These are phyloP conservation scores for Asterophora parasitica DNA, from an alignment of 768 basidiomycete species.

Conservation along the genomic window DNA sequence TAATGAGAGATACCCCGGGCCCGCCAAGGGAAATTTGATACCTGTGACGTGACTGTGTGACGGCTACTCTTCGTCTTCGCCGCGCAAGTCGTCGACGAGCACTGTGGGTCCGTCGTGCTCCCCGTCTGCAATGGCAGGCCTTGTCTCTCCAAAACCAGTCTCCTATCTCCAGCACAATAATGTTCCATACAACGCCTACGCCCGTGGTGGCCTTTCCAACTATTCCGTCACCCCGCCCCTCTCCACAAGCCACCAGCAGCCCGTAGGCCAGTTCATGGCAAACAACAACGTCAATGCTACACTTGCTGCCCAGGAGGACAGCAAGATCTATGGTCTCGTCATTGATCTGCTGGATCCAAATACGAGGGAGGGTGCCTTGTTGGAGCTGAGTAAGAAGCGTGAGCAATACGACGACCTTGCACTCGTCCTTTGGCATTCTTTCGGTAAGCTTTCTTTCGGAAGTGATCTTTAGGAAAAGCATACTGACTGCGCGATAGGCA, in stretches of 20 bases:
- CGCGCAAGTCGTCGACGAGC: slow-evolving; percentile 9
- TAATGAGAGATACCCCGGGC: background rate
- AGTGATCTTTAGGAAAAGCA: slow-evolving; percentile 13
- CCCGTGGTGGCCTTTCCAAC: slow-evolving; percentile 39
- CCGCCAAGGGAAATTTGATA: background rate
- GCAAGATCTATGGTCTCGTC: slow-evolving; percentile 87
- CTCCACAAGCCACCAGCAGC: slow-evolving; percentile 48
- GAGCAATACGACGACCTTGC: slow-evolving; percentile 99
- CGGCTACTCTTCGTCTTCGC: slow-evolving; percentile 9
- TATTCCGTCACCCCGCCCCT: slow-evolving; percentile 67
- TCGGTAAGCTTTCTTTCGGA: slow-evolving; percentile 50
- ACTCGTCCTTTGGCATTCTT: slow-evolving; percentile 96
- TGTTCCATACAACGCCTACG: slow-evolving; percentile 56
- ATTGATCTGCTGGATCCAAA: slow-evolving; percentile 80
- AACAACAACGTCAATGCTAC: slow-evolving; percentile 21
- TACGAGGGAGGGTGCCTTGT: slow-evolving; percentile 82
- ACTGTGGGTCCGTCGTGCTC: slow-evolving; percentile 17
- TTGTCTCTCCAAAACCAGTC: slow-evolving; percentile 57
- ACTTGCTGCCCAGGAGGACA: slow-evolving; percentile 45
- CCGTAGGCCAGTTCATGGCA: slow-evolving; percentile 35
- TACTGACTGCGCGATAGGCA: slow-evolving; percentile 46
- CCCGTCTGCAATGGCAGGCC: slow-evolving; percentile 49
- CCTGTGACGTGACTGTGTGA: slow-evolving; percentile 16
- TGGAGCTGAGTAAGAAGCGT: slow-evolving; percentile 97
- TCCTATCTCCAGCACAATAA: slow-evolving; percentile 64